Evolutionary conservation across 208 protist species (phyloP).

Genomic region (Leishmania martiniquensis): DNA sequence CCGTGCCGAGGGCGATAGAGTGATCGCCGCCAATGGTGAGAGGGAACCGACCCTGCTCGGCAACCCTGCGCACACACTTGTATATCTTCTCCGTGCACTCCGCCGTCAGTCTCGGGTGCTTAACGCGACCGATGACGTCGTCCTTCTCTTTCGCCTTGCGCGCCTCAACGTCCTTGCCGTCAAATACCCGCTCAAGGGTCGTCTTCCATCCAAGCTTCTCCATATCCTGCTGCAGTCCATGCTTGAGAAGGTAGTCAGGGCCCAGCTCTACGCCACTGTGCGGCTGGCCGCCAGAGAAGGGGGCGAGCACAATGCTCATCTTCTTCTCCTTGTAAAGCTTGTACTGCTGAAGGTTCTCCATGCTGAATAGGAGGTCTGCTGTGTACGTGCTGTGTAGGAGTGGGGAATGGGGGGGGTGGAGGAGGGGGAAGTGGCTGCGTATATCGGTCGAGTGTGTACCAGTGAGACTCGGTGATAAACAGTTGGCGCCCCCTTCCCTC

Average conservation of each 20-base stretch:
- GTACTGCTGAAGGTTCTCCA: constrained; percentile 35
- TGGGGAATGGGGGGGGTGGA: too few relatives aligned
- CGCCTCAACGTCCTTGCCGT: constrained; percentile 36
- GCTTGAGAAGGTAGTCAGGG: constrained; percentile 44
- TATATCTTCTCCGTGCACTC: constrained; percentile 45
- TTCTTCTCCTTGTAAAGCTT: constrained; percentile 53
- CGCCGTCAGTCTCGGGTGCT: constrained; percentile 36
- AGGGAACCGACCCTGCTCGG: constrained; percentile 44
- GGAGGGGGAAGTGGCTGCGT: not conserved
- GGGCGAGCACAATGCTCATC: constrained; percentile 47
- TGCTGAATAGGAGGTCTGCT: constrained; percentile 1
- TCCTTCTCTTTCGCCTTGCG: constrained; percentile 28
- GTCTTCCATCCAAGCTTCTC: constrained; percentile 45
- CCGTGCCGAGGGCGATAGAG: constrained; percentile 54
- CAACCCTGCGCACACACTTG: constrained; percentile 39
- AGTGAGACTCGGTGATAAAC: not conserved
- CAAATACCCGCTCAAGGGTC: constrained; percentile 33
- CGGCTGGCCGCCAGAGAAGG: constrained; percentile 51
- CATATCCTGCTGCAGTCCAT: constrained; percentile 44
- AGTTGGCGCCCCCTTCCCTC: not conserved
- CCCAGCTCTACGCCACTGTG: constrained; percentile 51
- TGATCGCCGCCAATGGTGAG: constrained; percentile 51
- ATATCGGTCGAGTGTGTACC: not conserved
- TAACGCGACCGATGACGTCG: constrained; percentile 38
- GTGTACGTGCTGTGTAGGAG: too few relatives aligned